Base-by-base conservation (phyloP, 495 filamentous ascomycete species). In the Xylaria venustula region DNA sequence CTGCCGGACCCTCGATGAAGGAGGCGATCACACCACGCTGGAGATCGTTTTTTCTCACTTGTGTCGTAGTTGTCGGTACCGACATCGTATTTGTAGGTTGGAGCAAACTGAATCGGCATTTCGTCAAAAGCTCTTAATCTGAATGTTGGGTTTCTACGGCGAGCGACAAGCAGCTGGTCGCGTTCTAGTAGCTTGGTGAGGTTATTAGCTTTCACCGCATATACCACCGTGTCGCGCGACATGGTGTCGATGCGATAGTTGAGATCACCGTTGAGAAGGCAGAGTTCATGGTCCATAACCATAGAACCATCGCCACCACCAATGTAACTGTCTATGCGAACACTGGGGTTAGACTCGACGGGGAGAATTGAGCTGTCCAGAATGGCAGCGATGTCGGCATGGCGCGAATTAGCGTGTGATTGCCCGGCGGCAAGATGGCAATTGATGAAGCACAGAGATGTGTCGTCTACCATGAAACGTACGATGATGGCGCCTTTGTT, bases 221-320 rank as follows among this genome's bases (percentile, higher is more conserved):
- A 87, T 51, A 98, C 89, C 36, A 98, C 92, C 7, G 90, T 89
- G 67, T 97, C 90, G 9, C 94, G 89, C 19, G 89, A 87, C 82
- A 97, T 96, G n/a, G 92, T 88, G 72, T 98, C 94, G 67, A 98
- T 98, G 41, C 94, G 92, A 75, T 98, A 98, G 72, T 98, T 98
- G 44, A 98, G 84, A 69, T 98, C 94, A 17, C 94, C 94, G 69
- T 98, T 97, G 19, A 97, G 75, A 51, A 98, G 87, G 68, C 94
- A 98, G 19, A 98, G 88, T 72, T 98, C 94, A 66, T 98, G 93
- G 65, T 98, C 94, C 51, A 97, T 83, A 50, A 98, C 89, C 92
- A 98, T 95, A 22, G 87, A 89, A 9, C 94, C 94, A 68, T 98
- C 94, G 15, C 94, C 94, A 34, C 94, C 94, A 25, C 90, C 88